These are phyloP conservation scores for Erysimum cheiri DNA, from an alignment of 441 rosid genomes.

Conservation along the genomic window DNA sequence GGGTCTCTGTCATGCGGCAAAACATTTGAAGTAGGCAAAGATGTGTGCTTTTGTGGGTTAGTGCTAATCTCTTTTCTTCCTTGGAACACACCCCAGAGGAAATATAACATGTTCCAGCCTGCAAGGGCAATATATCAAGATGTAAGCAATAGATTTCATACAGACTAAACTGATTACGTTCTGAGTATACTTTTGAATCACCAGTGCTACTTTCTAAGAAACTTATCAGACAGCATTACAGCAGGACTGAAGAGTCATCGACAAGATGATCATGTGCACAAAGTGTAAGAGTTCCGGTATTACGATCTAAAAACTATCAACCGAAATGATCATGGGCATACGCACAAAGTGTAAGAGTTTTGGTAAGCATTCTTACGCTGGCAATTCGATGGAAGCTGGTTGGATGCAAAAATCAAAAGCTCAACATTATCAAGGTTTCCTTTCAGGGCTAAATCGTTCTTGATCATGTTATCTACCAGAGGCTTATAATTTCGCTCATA, in stretches of 20 bases:
- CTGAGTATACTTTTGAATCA: slow-evolving; percentile 5
- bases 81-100: slow-evolving; percentile 95
- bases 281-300: slow-evolving; percentile 16
- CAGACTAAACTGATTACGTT: slow-evolving; percentile 17
- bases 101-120: slow-evolving; percentile 96
- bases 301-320: background rate
- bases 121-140: slow-evolving; percentile 43
- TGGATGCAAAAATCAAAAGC: slow-evolving; percentile 87
- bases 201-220: slow-evolving; percentile 14
- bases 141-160: slow-evolving; percentile 26
- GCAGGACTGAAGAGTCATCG: slow-evolving; percentile 7
- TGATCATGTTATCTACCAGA: slow-evolving; percentile 82
- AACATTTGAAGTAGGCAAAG: slow-evolving; percentile 48
- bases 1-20: slow-evolving; percentile 43
- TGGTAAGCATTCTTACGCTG: slow-evolving; percentile 70
- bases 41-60: slow-evolving; percentile 47
- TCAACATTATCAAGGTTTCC: slow-evolving; percentile 79
- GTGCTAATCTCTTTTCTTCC: slow-evolving; percentile 59
- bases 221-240: slow-evolving; percentile 23
- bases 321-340: slow-evolving; percentile 7
- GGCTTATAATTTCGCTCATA: slow-evolving; percentile 78
- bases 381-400: slow-evolving; percentile 80
- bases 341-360: slow-evolving; percentile 23
- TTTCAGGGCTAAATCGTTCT: slow-evolving; percentile 85
- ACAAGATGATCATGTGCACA: background rate